phyloP scores from a whole-genome alignment of 208 protist species.

The Trypanosoma rangeli region DNA sequence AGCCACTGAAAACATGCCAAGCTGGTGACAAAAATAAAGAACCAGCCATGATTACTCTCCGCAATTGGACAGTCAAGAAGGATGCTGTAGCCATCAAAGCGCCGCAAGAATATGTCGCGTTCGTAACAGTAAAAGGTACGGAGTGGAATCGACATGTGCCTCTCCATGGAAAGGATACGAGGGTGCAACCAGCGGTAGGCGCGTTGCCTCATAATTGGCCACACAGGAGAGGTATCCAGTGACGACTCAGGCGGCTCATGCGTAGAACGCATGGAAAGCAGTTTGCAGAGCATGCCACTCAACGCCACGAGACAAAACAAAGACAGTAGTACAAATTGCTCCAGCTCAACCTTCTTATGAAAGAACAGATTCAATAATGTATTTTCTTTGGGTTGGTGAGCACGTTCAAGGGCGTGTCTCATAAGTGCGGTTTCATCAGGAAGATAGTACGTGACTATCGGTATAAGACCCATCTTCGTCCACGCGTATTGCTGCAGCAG shows the following conservation, averaged over 20 bases:
- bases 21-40: slow-evolving; percentile 51
- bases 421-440: slow-evolving; percentile 1
- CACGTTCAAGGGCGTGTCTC: not conserved
- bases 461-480: slow-evolving; percentile 45
- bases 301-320: slow-evolving; percentile 33
- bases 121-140: slow-evolving; percentile 82
- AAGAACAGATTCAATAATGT: slow-evolving; percentile 12
- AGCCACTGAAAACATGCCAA: slow-evolving; percentile 51
- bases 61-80: slow-evolving; percentile 70
- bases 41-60: slow-evolving; percentile 57
- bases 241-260: slow-evolving; percentile 30
- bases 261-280: slow-evolving; percentile 34
- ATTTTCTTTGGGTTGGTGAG: not conserved
- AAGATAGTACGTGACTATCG: slow-evolving; percentile 27
- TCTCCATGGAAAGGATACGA: slow-evolving; percentile 52
- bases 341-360: slow-evolving; percentile 6
- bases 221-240: slow-evolving; percentile 53
- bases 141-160: slow-evolving; percentile 61
- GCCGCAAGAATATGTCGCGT: slow-evolving; percentile 55
- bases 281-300: slow-evolving; percentile 42
- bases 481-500: slow-evolving; percentile 53
- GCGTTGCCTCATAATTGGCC: slow-evolving; percentile 50
- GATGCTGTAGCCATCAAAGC: slow-evolving; percentile 77
- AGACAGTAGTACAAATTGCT: slow-evolving; percentile 28
- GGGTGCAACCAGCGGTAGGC: slow-evolving; percentile 68